Base-by-base conservation (phyloP, 768 basidiomycete species). In the Lentinula lateritia region DNA sequence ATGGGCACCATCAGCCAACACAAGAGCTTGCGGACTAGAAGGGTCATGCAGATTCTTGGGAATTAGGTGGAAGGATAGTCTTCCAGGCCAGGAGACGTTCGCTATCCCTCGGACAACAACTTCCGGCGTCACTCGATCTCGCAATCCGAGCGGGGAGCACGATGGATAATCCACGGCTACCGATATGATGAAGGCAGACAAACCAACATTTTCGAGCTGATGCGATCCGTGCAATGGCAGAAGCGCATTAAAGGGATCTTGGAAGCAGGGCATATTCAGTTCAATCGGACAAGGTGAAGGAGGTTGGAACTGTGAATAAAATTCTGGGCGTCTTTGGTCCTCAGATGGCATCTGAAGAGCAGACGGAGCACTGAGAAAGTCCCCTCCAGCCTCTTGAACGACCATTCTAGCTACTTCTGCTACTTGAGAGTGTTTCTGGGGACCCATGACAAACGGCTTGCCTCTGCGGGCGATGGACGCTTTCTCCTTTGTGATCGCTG, bases 1-100 rank as follows among this genome's bases (percentile, higher is more conserved):
- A 72, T 98, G 97, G 0, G 97, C 96, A 3, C 97, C 97, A 68
- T 99, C 97, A 5, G 88, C 89, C 10, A 98, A 80, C 12, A 95
- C 73, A 7, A 81, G 64, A 48, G 68, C 61, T 54, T 65, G 43
- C 53, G 38, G 28, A 18, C 18, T 38, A 52, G 39, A 10, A 64
- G 58, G n/a, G 58, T 39, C n/a, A 23, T 66, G 32, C 39, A 72
- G 62, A 61, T 65, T 68, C n/a, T 16, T 23, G 5, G 28, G 15
- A 63, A 81, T 46, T 3, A 66, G 64, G 63, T 85, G 84, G 72
- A 88, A 97, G 0, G 89, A 89, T 12, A 98, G 81, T 58, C 96
- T 77, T 4, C 96, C 96, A 10, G 85, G 85, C 95, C 96, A 99
- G 41, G 72, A 72, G 0, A 86, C 83, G 9, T 68, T 63, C 38